Base-by-base conservation (phyloP, 768 basidiomycete species). In the Boletus sensibilis region DNA sequence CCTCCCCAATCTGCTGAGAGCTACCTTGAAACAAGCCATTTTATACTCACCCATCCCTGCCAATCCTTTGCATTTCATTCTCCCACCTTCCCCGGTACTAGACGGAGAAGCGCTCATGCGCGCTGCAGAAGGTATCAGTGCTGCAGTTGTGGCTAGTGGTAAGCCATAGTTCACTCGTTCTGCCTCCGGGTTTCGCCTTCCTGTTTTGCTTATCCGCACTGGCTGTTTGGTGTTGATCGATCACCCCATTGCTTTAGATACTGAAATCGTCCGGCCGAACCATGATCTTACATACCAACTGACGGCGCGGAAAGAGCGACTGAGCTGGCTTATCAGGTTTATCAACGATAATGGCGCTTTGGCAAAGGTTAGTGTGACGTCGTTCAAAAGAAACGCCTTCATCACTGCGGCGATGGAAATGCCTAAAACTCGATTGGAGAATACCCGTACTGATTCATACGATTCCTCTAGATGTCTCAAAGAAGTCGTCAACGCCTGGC, bases 331-430 rank as follows among this genome's bases (percentile, higher is more conserved):
- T n/a, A 90, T 96, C 61, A 80, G 79, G 25, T 96, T 94, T 68
- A 90, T 97, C 64, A 90, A 93, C 43, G 87, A 91, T 50, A 96
- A 96, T 69, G 86, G 82, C 0, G 87, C 87, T 6, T 75, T 95
- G 35, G 76, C 75, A 38, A 92, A 90, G 79, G 93, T 90, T 33
- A 60, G 73, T 54, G 21, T 20, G 31, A 27, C 12, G 20, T 56
- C 12, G 21, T 38, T 40, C 12, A 53, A 39, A 16, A 50, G 25
- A 37, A 18, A 37, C 18, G 14, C 25, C 0, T 25, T 43, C 41
- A 18, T 45, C 35, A 21, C 34, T 25, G 29, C 21, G 20, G 11
- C 18, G 21, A 35, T 6, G 31, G 48, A 38, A 43, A 33, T 31
- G 37, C 25, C 12, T 38, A 25, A 31, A 34, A 33, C n/a, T 27